Evolutionary conservation across 176 grass and related monocot genomes (phyloP).

Genomic region (Guadua angustifolia): DNA sequence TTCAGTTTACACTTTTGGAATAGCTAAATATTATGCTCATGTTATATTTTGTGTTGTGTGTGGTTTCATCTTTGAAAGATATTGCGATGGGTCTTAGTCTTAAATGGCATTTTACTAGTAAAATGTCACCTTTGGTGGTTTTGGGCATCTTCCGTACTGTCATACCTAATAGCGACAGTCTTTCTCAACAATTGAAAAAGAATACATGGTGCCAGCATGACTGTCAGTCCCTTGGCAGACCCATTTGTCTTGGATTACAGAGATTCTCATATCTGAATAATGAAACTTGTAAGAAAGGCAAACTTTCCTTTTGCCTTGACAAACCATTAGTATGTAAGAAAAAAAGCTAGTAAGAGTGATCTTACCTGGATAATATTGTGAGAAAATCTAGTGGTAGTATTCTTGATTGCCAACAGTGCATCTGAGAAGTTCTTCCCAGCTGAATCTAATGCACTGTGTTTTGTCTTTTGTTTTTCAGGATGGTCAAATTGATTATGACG

Average conservation of each 20-base stretch:
- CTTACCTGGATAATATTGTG: slow-evolving; percentile 1
- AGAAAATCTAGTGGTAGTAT: neutral
- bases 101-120: slow-evolving; percentile 7
- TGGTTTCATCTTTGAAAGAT: neutral
- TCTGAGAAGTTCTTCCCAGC: neutral
- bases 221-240: neutral
- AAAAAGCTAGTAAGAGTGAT: neutral
- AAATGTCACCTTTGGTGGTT: neutral
- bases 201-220: slow-evolving; percentile 1
- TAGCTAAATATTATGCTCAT: slow-evolving; percentile 16
- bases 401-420: neutral
- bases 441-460: slow-evolving; percentile 3
- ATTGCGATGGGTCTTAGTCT: neutral
- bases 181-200: slow-evolving; percentile 12
- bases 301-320: neutral
- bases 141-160: neutral
- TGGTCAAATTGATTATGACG: slow-evolving; percentile 76
- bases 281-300: neutral
- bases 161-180: slow-evolving; percentile 14
- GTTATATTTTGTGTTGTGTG: neutral
- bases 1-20: neutral
- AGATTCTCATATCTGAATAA: neutral
- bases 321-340: neutral
- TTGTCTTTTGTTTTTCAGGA: slow-evolving; percentile 67
- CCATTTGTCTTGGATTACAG: neutral